Evolutionary conservation across 2,329 filamentous ascomycete species (phyloP), one percentile per base, ranked within the genome.

Genomic region (Berkeleyomyces basicola): DNA sequence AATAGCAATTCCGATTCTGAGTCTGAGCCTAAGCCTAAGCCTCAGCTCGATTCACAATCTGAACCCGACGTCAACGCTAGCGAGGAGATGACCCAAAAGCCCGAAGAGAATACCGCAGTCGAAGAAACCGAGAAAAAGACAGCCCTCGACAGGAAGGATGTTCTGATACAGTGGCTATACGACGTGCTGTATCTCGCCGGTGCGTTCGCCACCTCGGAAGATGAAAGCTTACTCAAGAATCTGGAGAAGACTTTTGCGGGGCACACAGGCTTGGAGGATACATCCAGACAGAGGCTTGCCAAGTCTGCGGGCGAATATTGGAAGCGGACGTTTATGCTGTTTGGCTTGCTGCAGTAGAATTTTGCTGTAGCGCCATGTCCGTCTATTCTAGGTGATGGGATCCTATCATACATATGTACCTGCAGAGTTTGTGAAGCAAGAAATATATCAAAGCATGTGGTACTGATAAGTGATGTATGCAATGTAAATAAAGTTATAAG

Each of bases 321-420:
- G 83, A 88, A 86, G 75, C 83, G 87, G 69, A 93, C 88, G 9
- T 85, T 82, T 71, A 73, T 96, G 66, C 72, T 96, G 36, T 96
- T 96, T 74, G 90, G 87, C 1, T 74, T 95, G 63, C 74, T 96
- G 66, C 78, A 78, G 67, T 79, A 58, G n/a, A 14, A 33, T 23
- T 42, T 53, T 58, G 11, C 36, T 53, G 49, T 10, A 59, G 49
- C 16, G 3, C 39, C 16, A 43, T 37, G 31, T 44, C 10, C 14
- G 7, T 42, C n/a, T 37, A 10, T 42, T 37, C 40, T 58, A 6
- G 23, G 23, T 23, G 23, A 1, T 23, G 23, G 23, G 23, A 23
- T 23, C 23, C 23, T 23, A 23, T 23, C 23, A 2, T 23, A 23
- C 2, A 23, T 23, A 23, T 23, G 23, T 23, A 23, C 23, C 23